Conservation (phyloP, 805 yeast genomes). For the Lipomyces orientalis region DNA sequence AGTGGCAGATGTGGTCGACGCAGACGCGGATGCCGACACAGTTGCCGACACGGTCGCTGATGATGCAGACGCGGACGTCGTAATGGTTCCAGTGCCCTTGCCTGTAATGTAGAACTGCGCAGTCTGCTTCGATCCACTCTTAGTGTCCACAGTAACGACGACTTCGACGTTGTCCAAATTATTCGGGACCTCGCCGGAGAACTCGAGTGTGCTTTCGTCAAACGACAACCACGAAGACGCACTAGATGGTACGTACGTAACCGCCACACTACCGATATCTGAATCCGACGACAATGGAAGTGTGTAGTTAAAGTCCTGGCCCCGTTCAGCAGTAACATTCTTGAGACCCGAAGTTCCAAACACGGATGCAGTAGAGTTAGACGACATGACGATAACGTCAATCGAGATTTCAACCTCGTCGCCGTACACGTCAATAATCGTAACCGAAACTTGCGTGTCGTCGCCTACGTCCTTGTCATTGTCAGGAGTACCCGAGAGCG, state of each 20-base stretch:
- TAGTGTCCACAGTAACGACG: constrained; percentile 61
- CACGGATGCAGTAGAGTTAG: constrained; percentile 49
- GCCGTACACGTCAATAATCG: constrained; percentile 49
- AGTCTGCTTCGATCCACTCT: constrained; percentile 43
- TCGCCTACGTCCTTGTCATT: constrained; percentile 48
- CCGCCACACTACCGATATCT: constrained; percentile 36
- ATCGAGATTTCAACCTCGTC: constrained; percentile 44
- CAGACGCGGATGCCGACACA: constrained; percentile 39
- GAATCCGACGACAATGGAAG: constrained; percentile 70
- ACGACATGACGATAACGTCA: constrained; percentile 25
- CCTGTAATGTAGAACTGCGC: constrained; percentile 44
- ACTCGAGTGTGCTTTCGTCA: constrained; percentile 62
- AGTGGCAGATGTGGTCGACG: constrained; percentile 44
- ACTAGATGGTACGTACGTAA: constrained; percentile 19
- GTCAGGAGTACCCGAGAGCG: constrained; percentile 74
- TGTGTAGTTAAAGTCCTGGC: constrained; percentile 70
- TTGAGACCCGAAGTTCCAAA: constrained; percentile 54
- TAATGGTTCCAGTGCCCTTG: constrained; percentile 33
- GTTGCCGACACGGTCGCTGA: constrained; percentile 45
- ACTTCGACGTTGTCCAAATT: constrained; percentile 50
- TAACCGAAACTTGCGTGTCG: constrained; percentile 47
- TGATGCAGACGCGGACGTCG: constrained; percentile 32
- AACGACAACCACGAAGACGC: constrained; percentile 66
- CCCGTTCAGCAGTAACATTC: constrained; percentile 49
- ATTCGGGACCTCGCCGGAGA: constrained; percentile 68